Evolutionary conservation across 768 basidiomycete genomes (phyloP), one percentile per base, ranked within the genome.

Genomic region (Boletus reticulatus): DNA sequence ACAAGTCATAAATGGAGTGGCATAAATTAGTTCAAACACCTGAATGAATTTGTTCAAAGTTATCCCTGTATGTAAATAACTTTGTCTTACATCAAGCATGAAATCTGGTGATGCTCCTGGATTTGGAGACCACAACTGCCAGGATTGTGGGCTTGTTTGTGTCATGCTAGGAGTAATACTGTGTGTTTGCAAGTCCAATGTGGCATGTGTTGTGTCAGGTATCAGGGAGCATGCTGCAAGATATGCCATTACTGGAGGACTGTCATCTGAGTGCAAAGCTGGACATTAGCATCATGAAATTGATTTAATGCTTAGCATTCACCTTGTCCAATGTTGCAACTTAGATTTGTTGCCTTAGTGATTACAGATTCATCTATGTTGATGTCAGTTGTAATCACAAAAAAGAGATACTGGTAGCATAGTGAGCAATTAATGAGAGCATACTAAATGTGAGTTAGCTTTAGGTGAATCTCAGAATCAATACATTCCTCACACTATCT

Each of bases 361-460:
- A 11, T 1, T 22, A 39, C 16, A 36, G 60, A 51, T 12, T 2
- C n/a, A 37, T 64, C 46, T 4, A 52, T 12, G 4, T 59, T 36
- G n/a, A 65, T 1, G 29, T n/a, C 14, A 3, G 62, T 49, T 36
- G 62, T 61, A 6, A 56, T 43, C 2, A 61, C 24, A 27, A 64
- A 63, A 4, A 53, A 57, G 0, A 62, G 24, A 10, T 50, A 53
- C 19, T 50, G 4, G 16, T 3, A 4, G 31, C 27, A 50, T 27
- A 11, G 11, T 50, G 24, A 6, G 6, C 41, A 57, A 6, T 43
- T 42, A 0, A 12, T 19, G 13, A 5, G 4, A 34, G 1, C 11
- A 27, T 4, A 7, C 43, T 43, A 14, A 14, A 27, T 11, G 17
- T 11, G 6, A 8, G 27, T 27, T n/a, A 27, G 16, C 24, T 14